Base-by-base conservation (phyloP, 139 green algal genomes). In the Desmodesmus armatus region DNA sequence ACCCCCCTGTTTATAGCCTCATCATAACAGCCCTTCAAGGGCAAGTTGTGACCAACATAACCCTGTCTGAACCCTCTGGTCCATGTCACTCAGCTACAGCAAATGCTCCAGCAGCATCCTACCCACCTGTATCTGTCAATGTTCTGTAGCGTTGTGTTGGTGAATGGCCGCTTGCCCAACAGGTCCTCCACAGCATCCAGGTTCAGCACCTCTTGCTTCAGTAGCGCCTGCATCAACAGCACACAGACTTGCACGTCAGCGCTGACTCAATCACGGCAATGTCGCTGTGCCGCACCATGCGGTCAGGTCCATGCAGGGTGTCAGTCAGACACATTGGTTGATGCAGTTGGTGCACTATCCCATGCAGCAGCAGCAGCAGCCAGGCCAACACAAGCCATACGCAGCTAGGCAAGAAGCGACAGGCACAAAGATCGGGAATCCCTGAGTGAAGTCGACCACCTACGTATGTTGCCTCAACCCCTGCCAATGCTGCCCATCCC, bases 131-230 rank as follows among this genome's bases (percentile, higher is more conserved):
- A 99, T 72, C 96, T 96, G 91, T 99, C 98, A 62, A 99, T 99
- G 89, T 99, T 99, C 41, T 93, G 94, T 88, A 98, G 80, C 91
- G 98, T 95, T n/a, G 84, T 78, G 39, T 55, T 93, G 37, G 78
- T 60, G 86, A 95, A 99, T n/a, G 98, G 98, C 9, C 98, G 89
- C 78, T 90, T 88, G n/a, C 98, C 98, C 72, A 99, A 89, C 44
- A 99, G 89, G 15, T 84, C 62, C 72, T 97, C 94, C 27, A 99
- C 87, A 27, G 98, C 96, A 62, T 99, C 94, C 63, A 97, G 74
- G 63, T 91, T 91, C 2, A 99, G 85, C 55, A 99, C 96, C 93
- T 98, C 91, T 77, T 94, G 90, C 19, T 80, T 80, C 67, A 94
- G 87, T 88, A 94, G 88, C 33, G 88, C 85, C 65, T 85, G 66